Conservation (phyloP, 495 filamentous ascomycete species). For the Haplographium delicatum region DNA sequence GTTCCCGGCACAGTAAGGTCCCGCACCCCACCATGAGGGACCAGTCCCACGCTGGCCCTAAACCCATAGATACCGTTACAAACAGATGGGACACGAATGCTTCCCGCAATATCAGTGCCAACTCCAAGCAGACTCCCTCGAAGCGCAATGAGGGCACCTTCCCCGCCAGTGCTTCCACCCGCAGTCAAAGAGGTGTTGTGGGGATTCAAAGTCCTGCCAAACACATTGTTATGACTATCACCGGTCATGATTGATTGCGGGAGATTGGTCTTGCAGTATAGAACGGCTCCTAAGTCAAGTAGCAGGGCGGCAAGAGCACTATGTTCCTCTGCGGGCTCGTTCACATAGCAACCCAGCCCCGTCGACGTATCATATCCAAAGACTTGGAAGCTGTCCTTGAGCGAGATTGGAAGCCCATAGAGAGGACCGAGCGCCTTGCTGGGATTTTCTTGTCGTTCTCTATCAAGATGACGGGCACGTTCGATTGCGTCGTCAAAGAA, state of each 20-base stretch:
- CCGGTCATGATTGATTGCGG: slow-evolving; percentile 49
- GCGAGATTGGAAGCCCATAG: slow-evolving; percentile 58
- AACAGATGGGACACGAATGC: slow-evolving; percentile 53
- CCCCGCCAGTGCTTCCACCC: slow-evolving; percentile 56
- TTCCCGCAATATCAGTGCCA: slow-evolving; percentile 68
- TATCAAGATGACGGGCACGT: slow-evolving; percentile 50
- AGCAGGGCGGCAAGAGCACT: slow-evolving; percentile 41
- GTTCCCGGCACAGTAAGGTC: slow-evolving; percentile 23
- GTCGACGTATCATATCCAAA: slow-evolving; percentile 48
- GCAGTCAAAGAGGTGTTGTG: slow-evolving; percentile 49
- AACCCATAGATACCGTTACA: slow-evolving; percentile 52
- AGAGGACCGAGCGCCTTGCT: slow-evolving; percentile 51
- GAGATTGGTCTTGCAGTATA: slow-evolving; percentile 58
- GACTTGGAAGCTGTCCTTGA: slow-evolving; percentile 63
- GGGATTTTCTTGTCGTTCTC: slow-evolving; percentile 35
- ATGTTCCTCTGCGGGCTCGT: slow-evolving; percentile 41
- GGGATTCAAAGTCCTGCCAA: slow-evolving; percentile 61
- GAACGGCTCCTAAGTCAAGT: slow-evolving; percentile 40
- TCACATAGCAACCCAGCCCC: slow-evolving; percentile 46
- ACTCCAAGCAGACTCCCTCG: slow-evolving; percentile 36
- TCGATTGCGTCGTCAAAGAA: slow-evolving; percentile 56
- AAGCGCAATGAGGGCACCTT: slow-evolving; percentile 43
- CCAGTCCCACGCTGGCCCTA: slow-evolving; percentile 50
- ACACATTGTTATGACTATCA: slow-evolving; percentile 58
- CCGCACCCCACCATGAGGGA: slow-evolving; percentile 38